phyloP scores from a whole-genome alignment of 2,329 filamentous ascomycete genomes.

The Chaetothyriales sp. region DNA sequence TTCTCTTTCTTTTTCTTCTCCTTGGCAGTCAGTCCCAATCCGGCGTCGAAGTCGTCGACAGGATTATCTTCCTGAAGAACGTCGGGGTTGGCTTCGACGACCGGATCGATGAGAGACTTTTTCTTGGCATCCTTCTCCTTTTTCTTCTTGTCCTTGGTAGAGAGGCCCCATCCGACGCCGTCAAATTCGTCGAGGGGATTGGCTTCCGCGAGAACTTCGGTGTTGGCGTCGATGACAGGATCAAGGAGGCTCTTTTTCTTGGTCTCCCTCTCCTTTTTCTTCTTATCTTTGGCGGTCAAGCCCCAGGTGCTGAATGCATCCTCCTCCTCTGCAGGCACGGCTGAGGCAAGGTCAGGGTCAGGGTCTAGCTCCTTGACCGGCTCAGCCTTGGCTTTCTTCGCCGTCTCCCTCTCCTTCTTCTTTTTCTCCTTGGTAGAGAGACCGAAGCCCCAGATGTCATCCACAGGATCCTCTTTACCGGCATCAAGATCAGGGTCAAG shows the following conservation, averaged over 20 bases:
- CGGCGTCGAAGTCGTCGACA: background rate
- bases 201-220: constrained; percentile 2
- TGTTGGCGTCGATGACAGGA: constrained; percentile 2
- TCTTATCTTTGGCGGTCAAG: constrained; percentile 31
- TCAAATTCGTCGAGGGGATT: constrained; percentile 2
- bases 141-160: constrained; percentile 21
- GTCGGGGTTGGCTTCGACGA: constrained; percentile 4
- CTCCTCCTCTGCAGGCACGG: constrained; percentile 20
- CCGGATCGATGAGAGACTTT: no score
- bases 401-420: constrained; percentile 20
- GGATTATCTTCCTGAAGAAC: constrained; percentile 2
- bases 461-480: constrained; percentile 12
- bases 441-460: constrained; percentile 21
- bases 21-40: constrained; percentile 18
- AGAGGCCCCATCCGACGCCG: constrained; percentile 10
- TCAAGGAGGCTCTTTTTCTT: constrained; percentile 20
- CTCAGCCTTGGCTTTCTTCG: background rate
- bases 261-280: constrained; percentile 33
- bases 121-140: constrained; percentile 31
- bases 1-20: constrained; percentile 20
- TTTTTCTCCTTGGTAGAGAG: constrained; percentile 22
- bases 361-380: constrained; percentile 21
- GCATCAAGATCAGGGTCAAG: constrained; percentile 17
- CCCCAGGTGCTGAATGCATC: constrained; percentile 22
- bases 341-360: constrained; percentile 7